Conservation (phyloP, 2,329 filamentous ascomycete species). For the Xylariaceae sp. region DNA sequence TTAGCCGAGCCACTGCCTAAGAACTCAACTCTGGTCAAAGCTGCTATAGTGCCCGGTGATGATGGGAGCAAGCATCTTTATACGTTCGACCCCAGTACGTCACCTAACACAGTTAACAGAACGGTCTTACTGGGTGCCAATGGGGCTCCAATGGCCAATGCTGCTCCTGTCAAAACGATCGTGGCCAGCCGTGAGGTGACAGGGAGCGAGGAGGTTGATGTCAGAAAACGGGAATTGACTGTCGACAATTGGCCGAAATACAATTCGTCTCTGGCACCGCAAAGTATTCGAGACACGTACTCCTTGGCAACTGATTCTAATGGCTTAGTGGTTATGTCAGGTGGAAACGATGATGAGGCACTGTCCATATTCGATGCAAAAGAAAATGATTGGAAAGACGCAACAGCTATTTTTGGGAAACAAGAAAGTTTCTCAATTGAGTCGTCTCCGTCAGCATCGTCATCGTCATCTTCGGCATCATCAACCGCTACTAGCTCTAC, state of each 20-base stretch:
- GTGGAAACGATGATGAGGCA: constrained; percentile 68
- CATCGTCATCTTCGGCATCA: constrained; percentile 38
- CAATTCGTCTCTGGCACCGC: constrained; percentile 73
- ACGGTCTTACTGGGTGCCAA: constrained; percentile 66
- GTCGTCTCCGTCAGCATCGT: constrained; percentile 37
- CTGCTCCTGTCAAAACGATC: constrained; percentile 45
- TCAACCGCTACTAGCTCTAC: constrained; percentile 28
- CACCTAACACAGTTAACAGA: constrained; percentile 75
- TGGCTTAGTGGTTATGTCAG: constrained; percentile 76
- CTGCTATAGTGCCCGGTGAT: constrained; percentile 67
- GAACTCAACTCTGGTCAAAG: constrained; percentile 59
- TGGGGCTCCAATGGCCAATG: constrained; percentile 55
- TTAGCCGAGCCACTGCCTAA: constrained; percentile 64
- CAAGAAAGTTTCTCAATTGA: constrained; percentile 43
- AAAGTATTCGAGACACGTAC: constrained; percentile 65
- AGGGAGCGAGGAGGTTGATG: constrained; percentile 31
- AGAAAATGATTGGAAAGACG: constrained; percentile 78
- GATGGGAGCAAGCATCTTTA: constrained; percentile 80
- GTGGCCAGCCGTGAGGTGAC: constrained; percentile 16
- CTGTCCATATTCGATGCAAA: constrained; percentile 77
- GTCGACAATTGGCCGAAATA: constrained; percentile 74
- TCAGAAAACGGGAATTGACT: constrained; percentile 51
- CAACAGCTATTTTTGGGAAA: constrained; percentile 62
- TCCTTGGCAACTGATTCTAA: constrained; percentile 69
- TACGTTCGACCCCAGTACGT: constrained; percentile 72